Percentiles rank a stretch among this genome's conserved stretches.
These are phyloP conservation scores for Trichosanthes cucumerina DNA, from an alignment of 306 rosid genomes.

Conservation along the genomic window DNA sequence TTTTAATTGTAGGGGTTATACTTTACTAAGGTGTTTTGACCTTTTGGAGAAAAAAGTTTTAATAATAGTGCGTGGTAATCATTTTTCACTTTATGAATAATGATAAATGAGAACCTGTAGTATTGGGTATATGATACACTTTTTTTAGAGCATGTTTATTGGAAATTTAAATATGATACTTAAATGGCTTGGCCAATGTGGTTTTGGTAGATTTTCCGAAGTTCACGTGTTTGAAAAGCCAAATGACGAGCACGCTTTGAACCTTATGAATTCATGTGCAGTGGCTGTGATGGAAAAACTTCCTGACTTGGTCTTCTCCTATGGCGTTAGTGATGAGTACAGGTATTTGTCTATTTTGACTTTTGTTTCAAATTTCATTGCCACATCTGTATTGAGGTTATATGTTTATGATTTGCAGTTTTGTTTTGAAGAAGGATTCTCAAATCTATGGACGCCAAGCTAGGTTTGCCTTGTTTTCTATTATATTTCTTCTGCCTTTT, in stretches of 20 bases:
- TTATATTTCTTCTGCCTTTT: not conserved
- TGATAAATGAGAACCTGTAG: not conserved
- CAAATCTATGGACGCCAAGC: constrained; percentile 42
- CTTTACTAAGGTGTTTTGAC: not conserved
- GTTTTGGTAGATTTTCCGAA: constrained; percentile 42
- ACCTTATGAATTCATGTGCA: constrained; percentile 77
- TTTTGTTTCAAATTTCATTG: not conserved
- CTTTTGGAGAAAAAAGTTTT: not conserved
- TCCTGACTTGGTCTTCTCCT: constrained; percentile 55
- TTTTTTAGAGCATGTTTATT: not conserved
- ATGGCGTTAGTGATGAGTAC: constrained; percentile 78
- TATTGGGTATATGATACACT: not conserved
- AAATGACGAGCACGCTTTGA: constrained; percentile 69
- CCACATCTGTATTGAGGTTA: not conserved
- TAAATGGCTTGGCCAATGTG: not conserved
- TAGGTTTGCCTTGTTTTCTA: constrained; percentile 21
- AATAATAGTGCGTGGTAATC: not conserved
- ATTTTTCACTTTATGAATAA: not conserved
- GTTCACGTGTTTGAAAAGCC: constrained; percentile 74
- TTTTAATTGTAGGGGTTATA: not conserved
- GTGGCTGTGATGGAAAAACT: constrained; percentile 55
- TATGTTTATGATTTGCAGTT: constrained; percentile 28
- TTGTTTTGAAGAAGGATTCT: constrained; percentile 49
- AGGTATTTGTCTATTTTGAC: constrained; percentile 13
- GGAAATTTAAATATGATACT: not conserved